Base-by-base conservation (phyloP, 2,329 filamentous ascomycete species). In the Aspergillus sclerotialis region DNA sequence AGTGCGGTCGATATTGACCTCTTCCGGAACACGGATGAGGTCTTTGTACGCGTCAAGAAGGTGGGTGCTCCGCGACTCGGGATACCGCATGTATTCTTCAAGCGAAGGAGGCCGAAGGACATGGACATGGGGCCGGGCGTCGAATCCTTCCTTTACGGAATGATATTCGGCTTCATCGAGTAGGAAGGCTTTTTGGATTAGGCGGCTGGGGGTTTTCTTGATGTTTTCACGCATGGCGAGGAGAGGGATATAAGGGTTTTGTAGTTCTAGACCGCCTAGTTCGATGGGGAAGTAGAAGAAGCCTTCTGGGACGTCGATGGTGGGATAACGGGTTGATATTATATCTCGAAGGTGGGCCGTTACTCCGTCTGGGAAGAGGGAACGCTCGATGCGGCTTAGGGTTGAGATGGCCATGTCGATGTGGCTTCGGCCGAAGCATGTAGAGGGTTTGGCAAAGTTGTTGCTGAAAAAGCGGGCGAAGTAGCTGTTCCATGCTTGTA, bases 401-500 rank as follows among this genome's bases (percentile, higher is more conserved):
- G 72, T 72, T 3, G 59, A 52, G 33, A 78, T 62, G 36, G 75
- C 69, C 58, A 68, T 69, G 42, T 77, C 70, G 34, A 78, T 67
- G 46, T 79, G 75, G 26, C 63, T 55, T 13, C 67, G 65, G 0
- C 72, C 72, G 40, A 76, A 74, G 41, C 71, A 75, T 37, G 70
- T 64, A 10, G 72, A 69, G 3, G 73, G 68, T 35, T 68, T 68
- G 6, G 69, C 74, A 39, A 79, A 77, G 45, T 77, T 78, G 43
- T 69, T 71, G 33, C 61, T 60, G 48, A 79, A 77, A 53, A 78
- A 79, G 2, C 68, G 65, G 6, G 63, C 65, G 18, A 72, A 68
- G 48, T 77, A 78, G 25, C 64, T 70, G 45, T 79, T 79, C 67
- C 75, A 79, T 1, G 73, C 73, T 43, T 78, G 69, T 3, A 79